Evolutionary conservation across 768 basidiomycete species (phyloP), one percentile per base, ranked within the genome.

Genomic region (Boletus rex-veris): DNA sequence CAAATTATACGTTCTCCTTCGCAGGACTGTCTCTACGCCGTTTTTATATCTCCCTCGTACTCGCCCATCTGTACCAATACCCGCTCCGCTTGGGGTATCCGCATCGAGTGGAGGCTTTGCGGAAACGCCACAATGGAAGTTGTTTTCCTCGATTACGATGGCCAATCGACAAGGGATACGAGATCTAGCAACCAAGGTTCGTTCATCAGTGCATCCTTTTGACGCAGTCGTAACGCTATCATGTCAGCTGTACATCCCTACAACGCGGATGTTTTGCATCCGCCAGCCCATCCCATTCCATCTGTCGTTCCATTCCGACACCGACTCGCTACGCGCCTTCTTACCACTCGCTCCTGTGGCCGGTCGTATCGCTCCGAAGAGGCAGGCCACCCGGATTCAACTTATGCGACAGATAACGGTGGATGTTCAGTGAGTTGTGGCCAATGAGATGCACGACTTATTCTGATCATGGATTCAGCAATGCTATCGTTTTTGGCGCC

Each of bases 41-140:
- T 83, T 90, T 64, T 64, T 80, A 18, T 89, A 89, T 60, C 72
- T 76, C 53, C 88, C 87, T 28, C 84, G 85, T 7, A 81, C 82
- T 41, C 78, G 84, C 36, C 86, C 88, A 4, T 73, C 80, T 2
- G 66, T 64, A 0, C 74, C 81, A 9, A 64, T 82, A 30, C 87
- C 85, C 15, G 54, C 65, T 9, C 75, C 80, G 30, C 68, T 86
- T 44, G 49, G 62, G 41, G 35, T 58, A 11, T 53, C 33, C 15
- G 60, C 64, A 31, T 42, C 60, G 14, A 63, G 58, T 15, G 59
- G 64, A 37, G 81, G 80, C 12, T 83, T 84, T 56, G 53, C 62
- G 14, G 67, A 75, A 24, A 69, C 71, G 0, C 62, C 75, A 0
- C 78, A 80, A 18, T 88, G 88, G 87, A 74, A 57, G 66, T 37